Evolutionary conservation across 1,284 basidiomycete genomes (phyloP).

Genomic region (Cronartium quercuum): DNA sequence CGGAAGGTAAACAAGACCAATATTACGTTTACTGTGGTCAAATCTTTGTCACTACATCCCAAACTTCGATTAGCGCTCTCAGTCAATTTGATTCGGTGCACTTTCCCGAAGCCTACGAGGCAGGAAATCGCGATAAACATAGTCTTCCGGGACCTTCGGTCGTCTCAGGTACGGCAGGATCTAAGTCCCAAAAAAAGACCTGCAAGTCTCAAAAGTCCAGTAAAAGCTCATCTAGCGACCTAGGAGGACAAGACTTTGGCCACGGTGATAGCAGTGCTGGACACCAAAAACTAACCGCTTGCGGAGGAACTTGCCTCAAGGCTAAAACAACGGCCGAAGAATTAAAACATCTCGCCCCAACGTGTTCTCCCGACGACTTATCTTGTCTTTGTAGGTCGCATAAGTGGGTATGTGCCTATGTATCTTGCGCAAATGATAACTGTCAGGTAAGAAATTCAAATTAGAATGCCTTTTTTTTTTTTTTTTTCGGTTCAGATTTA

Average conservation of each 20-base stretch:
- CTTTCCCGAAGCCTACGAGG: slow-evolving; percentile 15
- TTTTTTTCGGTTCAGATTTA: neutral
- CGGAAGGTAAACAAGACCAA: slow-evolving; percentile 39
- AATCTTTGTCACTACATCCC: slow-evolving; percentile 6
- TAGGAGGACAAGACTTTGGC: no score
- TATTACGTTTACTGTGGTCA: slow-evolving; percentile 39
- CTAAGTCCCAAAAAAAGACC: neutral
- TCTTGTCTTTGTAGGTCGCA: slow-evolving; percentile 24
- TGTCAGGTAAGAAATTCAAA: neutral
- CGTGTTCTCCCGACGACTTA: slow-evolving; percentile 15
- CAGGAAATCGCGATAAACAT: slow-evolving; percentile 22
- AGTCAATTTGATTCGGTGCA: neutral
- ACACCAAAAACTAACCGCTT: neutral
- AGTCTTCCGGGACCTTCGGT: slow-evolving; percentile 5
- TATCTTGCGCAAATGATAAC: slow-evolving; percentile 12
- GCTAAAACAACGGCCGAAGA: slow-evolving; percentile 11
- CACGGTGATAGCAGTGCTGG: no score
- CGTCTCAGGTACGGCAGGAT: neutral
- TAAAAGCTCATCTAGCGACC: neutral
- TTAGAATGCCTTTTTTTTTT: neutral
- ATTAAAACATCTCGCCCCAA: slow-evolving; percentile 17
- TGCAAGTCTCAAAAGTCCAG: neutral
- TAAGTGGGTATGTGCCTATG: slow-evolving; percentile 20
- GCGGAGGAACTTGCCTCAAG: slow-evolving; percentile 12
- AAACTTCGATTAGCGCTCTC: neutral